A percentile compares a stretch with the other conserved stretches of the same genome.
These are phyloP conservation scores for Phytophthora palmivora DNA, from an alignment of 352 stramenopile genomes.

Conservation along the genomic window DNA sequence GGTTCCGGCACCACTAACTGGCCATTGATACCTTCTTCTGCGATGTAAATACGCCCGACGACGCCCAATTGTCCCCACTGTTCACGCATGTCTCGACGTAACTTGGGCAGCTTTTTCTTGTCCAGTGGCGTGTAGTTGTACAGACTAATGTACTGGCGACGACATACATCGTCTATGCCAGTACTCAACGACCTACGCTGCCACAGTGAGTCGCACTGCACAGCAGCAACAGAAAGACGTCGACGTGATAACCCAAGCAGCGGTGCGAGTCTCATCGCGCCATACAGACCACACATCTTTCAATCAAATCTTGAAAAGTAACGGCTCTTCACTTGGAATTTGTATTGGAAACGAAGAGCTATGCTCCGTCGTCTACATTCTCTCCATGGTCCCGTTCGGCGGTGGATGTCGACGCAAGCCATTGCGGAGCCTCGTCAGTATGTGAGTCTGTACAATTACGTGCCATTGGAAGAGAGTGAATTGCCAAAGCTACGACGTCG, in stretches of 20 bases:
- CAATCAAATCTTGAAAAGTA: conserved; percentile 16
- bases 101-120: conserved; percentile 40
- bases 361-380: conserved; percentile 10
- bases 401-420: conserved; percentile 13
- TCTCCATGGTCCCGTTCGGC: conserved; percentile 6
- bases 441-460: conserved; percentile 61
- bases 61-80: conserved; percentile 59
- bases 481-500: conserved; percentile 40
- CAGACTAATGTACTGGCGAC: conserved; percentile 62
- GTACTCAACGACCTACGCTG: conserved; percentile 14
- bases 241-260: conserved; percentile 20
- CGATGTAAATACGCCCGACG: conserved; percentile 91
- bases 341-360: conserved; percentile 18
- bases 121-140: conserved; percentile 64
- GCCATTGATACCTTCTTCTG: conserved; percentile 94
- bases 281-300: conserved; percentile 17
- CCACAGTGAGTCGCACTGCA: neutral
- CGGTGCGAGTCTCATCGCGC: conserved; percentile 9
- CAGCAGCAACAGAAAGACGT: neutral
- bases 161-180: neutral
- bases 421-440: conserved; percentile 36
- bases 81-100: conserved; percentile 42
- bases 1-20: conserved; percentile 93
- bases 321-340: conserved; percentile 19
- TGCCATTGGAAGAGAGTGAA: conserved; percentile 32